Base-by-base conservation (phyloP, 2,329 filamentous ascomycete genomes). In the Fusarium metavorans region DNA sequence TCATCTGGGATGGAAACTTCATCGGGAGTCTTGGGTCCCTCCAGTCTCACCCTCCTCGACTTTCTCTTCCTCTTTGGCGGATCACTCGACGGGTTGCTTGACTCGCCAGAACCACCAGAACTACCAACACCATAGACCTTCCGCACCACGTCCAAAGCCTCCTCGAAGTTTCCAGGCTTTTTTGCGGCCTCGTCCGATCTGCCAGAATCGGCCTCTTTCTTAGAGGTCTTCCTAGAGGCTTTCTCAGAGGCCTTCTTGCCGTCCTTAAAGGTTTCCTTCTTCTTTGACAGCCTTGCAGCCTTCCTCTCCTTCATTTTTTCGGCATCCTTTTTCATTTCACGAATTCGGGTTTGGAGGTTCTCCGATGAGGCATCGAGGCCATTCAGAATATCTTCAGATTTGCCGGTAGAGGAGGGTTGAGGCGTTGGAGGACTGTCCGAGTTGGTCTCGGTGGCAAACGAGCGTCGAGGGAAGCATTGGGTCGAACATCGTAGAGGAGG, bases 61-160 rank as follows among this genome's bases (percentile, higher is more conserved):
- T 57, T 68, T 67, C 37, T 41, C 66, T 32, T 58, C 18, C 10
- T 52, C 25, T 30, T 52, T 18, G 27, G 27, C 16, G 25, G 25
- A 18, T n/a, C 45, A 30, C 45, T 30, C 9, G 25, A 18, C 45
- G 48, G 48, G 48, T 32, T 71, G 14, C 50, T 59, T 30, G 63
- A 34, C 35, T 62, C 43, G 8, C 23, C 61, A 9, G 64, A 5
- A n/a, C 71, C 45, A 37, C 35, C 61, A 9, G 64, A 5, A n/a
- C 72, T 37, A 11, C 71, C 52, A 25, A 78, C 67, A 18, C 77
- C 77, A 37, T 78, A 78, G 27, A 79, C 76, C 67, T 71, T 78
- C 37, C 76, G 73, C 5, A 77, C 74, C 30, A 78, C 77, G 52
- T 71, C 43, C 35, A 78, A 63, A 25, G 77, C 68, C 48, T 79